A percentile compares a stretch with the other conserved stretches of the same genome.
Evolutionary conservation across 495 filamentous ascomycete species (phyloP).

Genomic region (Amphirosellinia nigrospora): DNA sequence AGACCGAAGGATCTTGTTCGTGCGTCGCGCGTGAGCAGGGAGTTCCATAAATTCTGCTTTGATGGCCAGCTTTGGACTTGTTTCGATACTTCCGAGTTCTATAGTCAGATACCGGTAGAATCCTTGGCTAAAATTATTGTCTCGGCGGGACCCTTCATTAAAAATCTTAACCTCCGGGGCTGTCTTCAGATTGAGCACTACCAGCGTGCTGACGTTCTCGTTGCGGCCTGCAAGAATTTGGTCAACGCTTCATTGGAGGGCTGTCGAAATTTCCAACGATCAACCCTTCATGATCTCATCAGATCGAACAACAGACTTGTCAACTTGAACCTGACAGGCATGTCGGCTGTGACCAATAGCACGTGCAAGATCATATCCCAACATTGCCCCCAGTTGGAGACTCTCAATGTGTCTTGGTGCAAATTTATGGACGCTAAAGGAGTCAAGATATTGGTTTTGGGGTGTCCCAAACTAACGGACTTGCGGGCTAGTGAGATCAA

Average conservation of each 20-base stretch:
- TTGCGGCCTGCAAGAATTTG: conserved; percentile 82
- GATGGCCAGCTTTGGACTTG: conserved; percentile 92
- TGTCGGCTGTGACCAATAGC: conserved; percentile 79
- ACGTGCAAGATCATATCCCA: conserved; percentile 87
- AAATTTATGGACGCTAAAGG: conserved; percentile 81
- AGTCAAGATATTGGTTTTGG: conserved; percentile 71
- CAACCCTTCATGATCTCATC: conserved; percentile 79
- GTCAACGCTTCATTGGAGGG: conserved; percentile 87
- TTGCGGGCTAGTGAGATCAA: conserved; percentile 81
- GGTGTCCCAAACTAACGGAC: conserved; percentile 76
- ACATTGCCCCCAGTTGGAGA: conserved; percentile 79
- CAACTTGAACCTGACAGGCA: conserved; percentile 83
- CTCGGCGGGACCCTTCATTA: conserved; percentile 84
- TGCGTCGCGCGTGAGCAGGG: conserved; percentile 77
- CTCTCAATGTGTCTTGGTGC: conserved; percentile 92
- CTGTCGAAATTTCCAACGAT: conserved; percentile 78
- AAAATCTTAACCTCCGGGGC: conserved; percentile 77
- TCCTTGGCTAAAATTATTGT: conserved; percentile 85
- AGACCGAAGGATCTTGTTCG: conserved; percentile 83
- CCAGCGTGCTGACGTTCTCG: conserved; percentile 76
- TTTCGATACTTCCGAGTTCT: conserved; percentile 86
- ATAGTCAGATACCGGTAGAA: conserved; percentile 81
- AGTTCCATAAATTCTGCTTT: conserved; percentile 86
- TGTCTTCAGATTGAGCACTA: conserved; percentile 74
- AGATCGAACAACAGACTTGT: conserved; percentile 76